Conservation (phyloP, 768 basidiomycete species). For the Scleroderma citrinum region DNA sequence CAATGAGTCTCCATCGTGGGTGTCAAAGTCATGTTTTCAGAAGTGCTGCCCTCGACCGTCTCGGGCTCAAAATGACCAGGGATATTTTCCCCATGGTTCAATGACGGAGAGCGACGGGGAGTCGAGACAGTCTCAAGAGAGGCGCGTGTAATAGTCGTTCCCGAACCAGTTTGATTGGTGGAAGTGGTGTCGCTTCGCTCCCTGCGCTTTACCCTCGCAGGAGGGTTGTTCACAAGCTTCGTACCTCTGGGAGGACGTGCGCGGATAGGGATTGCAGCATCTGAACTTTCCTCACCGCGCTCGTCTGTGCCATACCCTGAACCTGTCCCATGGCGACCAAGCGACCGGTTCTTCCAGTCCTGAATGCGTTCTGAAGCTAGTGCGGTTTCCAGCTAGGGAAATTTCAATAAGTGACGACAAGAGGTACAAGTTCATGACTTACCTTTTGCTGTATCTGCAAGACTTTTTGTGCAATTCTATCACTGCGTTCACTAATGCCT, state of each 20-base stretch:
- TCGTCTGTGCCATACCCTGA: slow-evolving; percentile 35
- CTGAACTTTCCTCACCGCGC: slow-evolving; percentile 55
- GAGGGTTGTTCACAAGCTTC: slow-evolving; percentile 29
- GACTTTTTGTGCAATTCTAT: slow-evolving; percentile 84
- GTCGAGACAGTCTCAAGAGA: slow-evolving; percentile 23
- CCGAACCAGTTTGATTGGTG: slow-evolving; percentile 46
- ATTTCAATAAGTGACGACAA: slow-evolving; percentile 1
- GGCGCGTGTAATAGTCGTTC: slow-evolving; percentile 20
- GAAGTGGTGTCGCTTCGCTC: slow-evolving; percentile 59
- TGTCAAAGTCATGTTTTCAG: slow-evolving; percentile 10
- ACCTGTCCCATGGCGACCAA: slow-evolving; percentile 15
- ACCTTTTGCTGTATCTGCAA: slow-evolving; percentile 90
- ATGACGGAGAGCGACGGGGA: slow-evolving; percentile 24
- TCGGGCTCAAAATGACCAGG: slow-evolving; percentile 38
- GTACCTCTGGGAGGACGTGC: slow-evolving; percentile 35
- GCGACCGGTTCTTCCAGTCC: slow-evolving; percentile 26
- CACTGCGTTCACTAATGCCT: slow-evolving; percentile 77
- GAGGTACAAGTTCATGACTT: slow-evolving; percentile 11
- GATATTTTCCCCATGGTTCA: slow-evolving; percentile 28
- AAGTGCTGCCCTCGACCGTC: slow-evolving; percentile 9
- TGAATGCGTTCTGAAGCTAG: slow-evolving; percentile 50
- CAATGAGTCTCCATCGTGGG: slow-evolving; percentile 29
- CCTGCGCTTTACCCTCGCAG: slow-evolving; percentile 36
- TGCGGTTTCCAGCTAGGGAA: slow-evolving; percentile 64
- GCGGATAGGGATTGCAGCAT: slow-evolving; percentile 35